Conservation (phyloP, 495 filamentous ascomycete genomes). For the Neurospora cerealis region DNA sequence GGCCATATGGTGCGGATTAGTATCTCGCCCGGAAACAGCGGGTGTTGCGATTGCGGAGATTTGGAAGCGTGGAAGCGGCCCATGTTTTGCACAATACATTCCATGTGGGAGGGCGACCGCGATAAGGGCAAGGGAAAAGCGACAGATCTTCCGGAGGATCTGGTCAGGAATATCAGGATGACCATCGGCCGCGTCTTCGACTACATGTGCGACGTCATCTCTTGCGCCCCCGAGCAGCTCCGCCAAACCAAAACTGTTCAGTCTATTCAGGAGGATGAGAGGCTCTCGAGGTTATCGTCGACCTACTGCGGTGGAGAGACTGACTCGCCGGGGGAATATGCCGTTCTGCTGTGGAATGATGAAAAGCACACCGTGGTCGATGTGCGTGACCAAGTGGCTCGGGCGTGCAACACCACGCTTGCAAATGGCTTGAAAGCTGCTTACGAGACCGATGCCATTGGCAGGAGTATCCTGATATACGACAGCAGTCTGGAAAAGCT, state of each 20-base stretch:
- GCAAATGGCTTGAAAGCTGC: constrained; percentile 65
- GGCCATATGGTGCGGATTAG: constrained; percentile 81
- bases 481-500: constrained; percentile 59
- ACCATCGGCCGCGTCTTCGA: constrained; percentile 81
- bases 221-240: constrained; percentile 92
- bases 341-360: constrained; percentile 93
- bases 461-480: constrained; percentile 73
- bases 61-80: constrained; percentile 84
- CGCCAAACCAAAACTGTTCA: constrained; percentile 73
- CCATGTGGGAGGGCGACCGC: constrained; percentile 41
- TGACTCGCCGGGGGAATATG: constrained; percentile 54
- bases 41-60: constrained; percentile 96
- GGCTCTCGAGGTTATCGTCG: constrained; percentile 60
- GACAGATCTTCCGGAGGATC: constrained; percentile 55
- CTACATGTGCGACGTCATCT: constrained; percentile 94
- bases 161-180: constrained; percentile 63
- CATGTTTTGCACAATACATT: constrained; percentile 89
- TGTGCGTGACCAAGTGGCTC: constrained; percentile 76
- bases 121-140: constrained; percentile 58
- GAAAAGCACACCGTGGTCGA: constrained; percentile 97
- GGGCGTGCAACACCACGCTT: constrained; percentile 68
- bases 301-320: constrained; percentile 59
- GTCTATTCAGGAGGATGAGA: constrained; percentile 72
- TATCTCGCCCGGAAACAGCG: constrained; percentile 79
- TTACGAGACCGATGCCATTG: constrained; percentile 77